Evolutionary conservation across 805 yeast species (phyloP).

Genomic region (Wickerhamomyces bisporus): DNA sequence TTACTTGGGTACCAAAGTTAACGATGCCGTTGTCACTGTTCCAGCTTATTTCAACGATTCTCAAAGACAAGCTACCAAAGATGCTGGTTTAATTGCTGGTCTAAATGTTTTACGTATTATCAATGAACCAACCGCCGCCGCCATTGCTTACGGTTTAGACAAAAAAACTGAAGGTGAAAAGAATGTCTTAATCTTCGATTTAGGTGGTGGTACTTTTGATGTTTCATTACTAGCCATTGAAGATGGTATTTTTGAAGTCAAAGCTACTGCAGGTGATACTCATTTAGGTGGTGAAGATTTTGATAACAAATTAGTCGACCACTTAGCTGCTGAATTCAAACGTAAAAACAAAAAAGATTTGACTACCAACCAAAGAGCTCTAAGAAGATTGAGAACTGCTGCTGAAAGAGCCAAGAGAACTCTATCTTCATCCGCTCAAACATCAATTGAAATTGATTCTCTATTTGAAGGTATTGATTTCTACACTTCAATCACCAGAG

Average conservation of each 20-base stretch:
- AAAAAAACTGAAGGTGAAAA: conserved; percentile 71
- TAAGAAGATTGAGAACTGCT: conserved; percentile 96
- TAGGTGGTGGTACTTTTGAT: conserved; percentile 98
- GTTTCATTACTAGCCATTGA: conserved; percentile 86
- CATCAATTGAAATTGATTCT: conserved; percentile 93
- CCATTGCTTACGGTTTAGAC: conserved; percentile 92
- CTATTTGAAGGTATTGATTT: conserved; percentile 93
- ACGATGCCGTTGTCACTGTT: conserved; percentile 14
- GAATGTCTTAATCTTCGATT: conserved; percentile 85
- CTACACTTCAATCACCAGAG: conserved; percentile 94
- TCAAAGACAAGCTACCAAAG: conserved; percentile 17
- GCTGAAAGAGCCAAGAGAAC: conserved; percentile 99
- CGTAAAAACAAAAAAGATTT: conserved; percentile 94
- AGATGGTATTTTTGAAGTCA: conserved; percentile 94
- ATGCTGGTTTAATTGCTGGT: conserved; percentile 16
- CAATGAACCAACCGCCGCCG: conserved; percentile 64
- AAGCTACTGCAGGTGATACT: conserved; percentile 61
- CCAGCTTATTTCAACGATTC: conserved; percentile 18
- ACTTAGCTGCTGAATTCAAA: conserved; percentile 91
- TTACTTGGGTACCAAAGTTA: conserved; percentile 13
- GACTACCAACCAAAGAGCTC: conserved; percentile 87
- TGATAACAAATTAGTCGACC: conserved; percentile 90
- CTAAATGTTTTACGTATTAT: conserved; percentile 15
- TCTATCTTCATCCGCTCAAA: conserved; percentile 90
- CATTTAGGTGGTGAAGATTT: conserved; percentile 63